Conservation (phyloP, 345 rosid species). For the Salix exigua region DNA sequence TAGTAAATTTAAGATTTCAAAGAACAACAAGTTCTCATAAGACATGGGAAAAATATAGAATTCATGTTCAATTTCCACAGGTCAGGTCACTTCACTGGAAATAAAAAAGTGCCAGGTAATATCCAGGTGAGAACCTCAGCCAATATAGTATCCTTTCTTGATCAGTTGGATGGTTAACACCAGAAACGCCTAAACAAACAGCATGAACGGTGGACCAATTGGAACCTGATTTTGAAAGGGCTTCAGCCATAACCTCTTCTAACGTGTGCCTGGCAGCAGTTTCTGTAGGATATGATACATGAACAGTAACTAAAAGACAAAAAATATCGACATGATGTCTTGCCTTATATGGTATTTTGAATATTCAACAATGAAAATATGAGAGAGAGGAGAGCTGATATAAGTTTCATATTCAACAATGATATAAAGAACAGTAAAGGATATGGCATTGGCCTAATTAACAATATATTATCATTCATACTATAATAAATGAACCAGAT, state of each 20-base stretch:
- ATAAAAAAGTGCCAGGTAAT: not conserved
- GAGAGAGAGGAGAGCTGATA: not conserved
- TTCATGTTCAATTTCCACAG: not conserved
- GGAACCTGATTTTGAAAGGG: slow-evolving; percentile 63
- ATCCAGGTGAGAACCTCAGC: slow-evolving; percentile 58
- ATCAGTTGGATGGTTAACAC: slow-evolving; percentile 94
- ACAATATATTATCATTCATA: no score
- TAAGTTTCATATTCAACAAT: not conserved
- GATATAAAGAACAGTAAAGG: not conserved
- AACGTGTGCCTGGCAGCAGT: slow-evolving; percentile 74
- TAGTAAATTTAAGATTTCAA: not conserved
- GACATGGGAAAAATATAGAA: not conserved
- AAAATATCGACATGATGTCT: not conserved
- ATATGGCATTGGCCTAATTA: not conserved
- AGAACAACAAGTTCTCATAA: not conserved
- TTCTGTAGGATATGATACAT: slow-evolving; percentile 39
- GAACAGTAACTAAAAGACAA: slow-evolving; percentile 1
- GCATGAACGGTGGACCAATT: slow-evolving; percentile 63
- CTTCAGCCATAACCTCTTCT: slow-evolving; percentile 80
- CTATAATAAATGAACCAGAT: not conserved
- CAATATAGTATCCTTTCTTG: slow-evolving; percentile 66
- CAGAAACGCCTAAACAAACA: slow-evolving; percentile 92
- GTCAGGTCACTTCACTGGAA: not conserved
- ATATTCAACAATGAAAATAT: not conserved
- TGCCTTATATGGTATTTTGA: not conserved